A percentile compares a stretch with the other conserved stretches of the same genome.
phyloP scores from a whole-genome alignment of 495 filamentous ascomycete genomes.

The Filosporella fistucella region DNA sequence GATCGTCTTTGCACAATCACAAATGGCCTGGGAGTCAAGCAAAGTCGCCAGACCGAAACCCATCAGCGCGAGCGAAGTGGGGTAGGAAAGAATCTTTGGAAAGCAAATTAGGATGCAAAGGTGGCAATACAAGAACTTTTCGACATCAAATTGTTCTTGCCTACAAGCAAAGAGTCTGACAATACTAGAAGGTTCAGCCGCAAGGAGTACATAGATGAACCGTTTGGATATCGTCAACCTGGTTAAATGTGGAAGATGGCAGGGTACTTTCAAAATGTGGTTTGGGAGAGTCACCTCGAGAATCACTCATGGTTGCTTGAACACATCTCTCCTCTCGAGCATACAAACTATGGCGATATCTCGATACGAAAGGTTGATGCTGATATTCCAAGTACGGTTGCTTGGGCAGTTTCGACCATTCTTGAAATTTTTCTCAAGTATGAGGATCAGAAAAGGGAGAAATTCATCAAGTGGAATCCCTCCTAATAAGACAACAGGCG shows the following conservation, averaged over 20 bases:
- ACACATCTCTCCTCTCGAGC: too few relatives aligned
- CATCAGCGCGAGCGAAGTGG: background rate
- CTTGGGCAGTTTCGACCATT: background rate
- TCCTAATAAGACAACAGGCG: too few relatives aligned
- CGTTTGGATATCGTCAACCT: background rate
- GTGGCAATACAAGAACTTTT: background rate
- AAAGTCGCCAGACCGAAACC: background rate
- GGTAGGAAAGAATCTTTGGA: background rate
- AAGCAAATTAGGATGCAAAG: background rate
- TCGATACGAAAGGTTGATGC: background rate
- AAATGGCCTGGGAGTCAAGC: background rate
- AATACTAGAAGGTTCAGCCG: background rate
- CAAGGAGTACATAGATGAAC: slow-evolving; percentile 2
- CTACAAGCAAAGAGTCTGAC: background rate
- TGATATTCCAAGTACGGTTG: background rate
- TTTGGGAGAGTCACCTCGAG: slow-evolving; percentile 11
- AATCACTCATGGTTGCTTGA: slow-evolving; percentile 12
- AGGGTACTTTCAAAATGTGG: slow-evolving; percentile 17
- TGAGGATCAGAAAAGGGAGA: too few relatives aligned
- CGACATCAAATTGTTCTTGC: slow-evolving; percentile 10
- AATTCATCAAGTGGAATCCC: too few relatives aligned
- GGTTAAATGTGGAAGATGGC: slow-evolving; percentile 17
- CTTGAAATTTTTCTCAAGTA: too few relatives aligned
- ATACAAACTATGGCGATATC: background rate
- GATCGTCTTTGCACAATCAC: background rate